A percentile compares a stretch with the other conserved stretches of the same genome.
phyloP scores from a whole-genome alignment of 106 monocot species.

The Allium sativum region DNA sequence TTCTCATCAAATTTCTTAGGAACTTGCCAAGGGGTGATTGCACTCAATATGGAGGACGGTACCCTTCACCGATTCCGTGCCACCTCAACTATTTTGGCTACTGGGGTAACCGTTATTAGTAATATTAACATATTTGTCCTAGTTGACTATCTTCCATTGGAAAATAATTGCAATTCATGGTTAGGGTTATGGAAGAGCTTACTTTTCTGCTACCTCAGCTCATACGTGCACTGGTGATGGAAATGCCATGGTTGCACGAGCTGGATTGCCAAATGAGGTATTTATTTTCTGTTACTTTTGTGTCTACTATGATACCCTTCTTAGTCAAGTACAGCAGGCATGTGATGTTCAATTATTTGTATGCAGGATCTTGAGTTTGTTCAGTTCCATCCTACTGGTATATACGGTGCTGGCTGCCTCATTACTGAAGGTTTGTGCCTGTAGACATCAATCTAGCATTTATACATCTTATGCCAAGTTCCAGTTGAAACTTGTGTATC shows the following conservation, averaged over 20 bases:
- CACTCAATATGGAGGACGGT: constrained; percentile 79
- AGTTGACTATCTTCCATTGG: constrained; percentile 38
- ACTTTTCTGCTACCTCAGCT: constrained; percentile 98
- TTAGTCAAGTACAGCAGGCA: too few species aligned
- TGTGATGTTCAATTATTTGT: background rate
- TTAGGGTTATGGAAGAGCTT: constrained; percentile 92
- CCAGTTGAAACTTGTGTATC: too few species aligned
- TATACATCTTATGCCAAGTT: too few species aligned
- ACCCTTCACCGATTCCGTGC: constrained; percentile 74
- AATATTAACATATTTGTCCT: constrained; percentile 28
- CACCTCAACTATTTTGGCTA: constrained; percentile 60
- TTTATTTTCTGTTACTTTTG: background rate
- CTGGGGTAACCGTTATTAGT: constrained; percentile 38
- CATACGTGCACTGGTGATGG: constrained; percentile 99
- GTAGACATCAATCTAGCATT: background rate
- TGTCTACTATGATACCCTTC: too few species aligned
- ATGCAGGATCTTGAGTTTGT: constrained; percentile 98
- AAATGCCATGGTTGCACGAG: constrained; percentile 96
- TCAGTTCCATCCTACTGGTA: constrained; percentile 97
- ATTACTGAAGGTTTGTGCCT: constrained; percentile 81
- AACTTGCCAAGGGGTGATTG: constrained; percentile 64
- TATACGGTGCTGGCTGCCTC: constrained; percentile 98
- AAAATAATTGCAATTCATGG: background rate
- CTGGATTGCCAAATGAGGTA: constrained; percentile 90
- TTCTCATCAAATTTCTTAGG: constrained; percentile 22